Evolutionary conservation across 2,329 filamentous ascomycete species (phyloP).

Genomic region (Aulographum hederae): DNA sequence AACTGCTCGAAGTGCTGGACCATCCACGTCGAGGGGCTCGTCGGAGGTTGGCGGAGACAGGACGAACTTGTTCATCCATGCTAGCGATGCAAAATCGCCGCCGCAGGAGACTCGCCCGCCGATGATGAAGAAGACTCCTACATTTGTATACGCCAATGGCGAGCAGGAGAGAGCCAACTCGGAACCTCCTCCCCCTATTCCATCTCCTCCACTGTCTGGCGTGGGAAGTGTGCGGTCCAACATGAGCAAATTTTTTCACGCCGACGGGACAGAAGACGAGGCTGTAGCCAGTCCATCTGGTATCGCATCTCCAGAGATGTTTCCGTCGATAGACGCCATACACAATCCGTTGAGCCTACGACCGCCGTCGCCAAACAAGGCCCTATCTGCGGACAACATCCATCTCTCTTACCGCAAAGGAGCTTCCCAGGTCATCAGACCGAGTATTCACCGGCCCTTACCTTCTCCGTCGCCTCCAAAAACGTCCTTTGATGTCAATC

Average conservation of each 20-base stretch:
- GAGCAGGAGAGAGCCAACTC: constrained; percentile 19
- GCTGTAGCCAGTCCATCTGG: constrained; percentile 17
- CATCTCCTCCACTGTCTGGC: constrained; percentile 19
- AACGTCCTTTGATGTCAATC: no score
- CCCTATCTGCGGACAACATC: no score
- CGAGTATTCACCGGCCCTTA: no score
- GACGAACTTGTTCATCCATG: constrained; percentile 72
- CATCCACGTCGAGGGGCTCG: no score
- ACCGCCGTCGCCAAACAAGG: constrained; percentile 26
- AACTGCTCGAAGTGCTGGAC: no score
- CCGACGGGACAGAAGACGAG: constrained; percentile 40
- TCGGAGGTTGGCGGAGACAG: no score
- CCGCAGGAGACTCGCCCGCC: constrained; percentile 17
- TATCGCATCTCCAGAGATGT: no score
- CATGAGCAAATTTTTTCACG: constrained; percentile 58
- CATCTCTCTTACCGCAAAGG: constrained; percentile 31
- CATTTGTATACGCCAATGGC: constrained; percentile 33
- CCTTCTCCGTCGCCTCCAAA: no score
- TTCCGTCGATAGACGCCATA: no score
- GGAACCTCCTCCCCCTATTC: constrained; percentile 8
- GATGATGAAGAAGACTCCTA: constrained; percentile 22
- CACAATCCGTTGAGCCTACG: constrained; percentile 18
- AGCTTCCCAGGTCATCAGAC: constrained; percentile 27
- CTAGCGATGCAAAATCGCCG: constrained; percentile 44
- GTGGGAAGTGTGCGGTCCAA: constrained; percentile 11